Percentiles rank a stretch among this genome's conserved stretches.
phyloP scores from a whole-genome alignment of 106 monocot species.

The Gastrodia elata region DNA sequence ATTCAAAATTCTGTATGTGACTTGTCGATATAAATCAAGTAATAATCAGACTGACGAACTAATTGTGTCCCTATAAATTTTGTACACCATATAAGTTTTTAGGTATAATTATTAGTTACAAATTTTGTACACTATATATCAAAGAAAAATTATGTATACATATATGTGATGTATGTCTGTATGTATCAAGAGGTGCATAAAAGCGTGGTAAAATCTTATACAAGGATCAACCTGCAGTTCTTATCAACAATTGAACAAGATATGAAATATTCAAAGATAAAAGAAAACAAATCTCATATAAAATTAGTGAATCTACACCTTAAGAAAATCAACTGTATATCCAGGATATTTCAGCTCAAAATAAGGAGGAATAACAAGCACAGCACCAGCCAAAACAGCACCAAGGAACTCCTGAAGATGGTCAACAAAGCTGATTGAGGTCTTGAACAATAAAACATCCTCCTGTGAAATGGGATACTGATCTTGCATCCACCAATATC shows the following conservation, averaged over 20 bases:
- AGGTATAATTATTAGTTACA: no score
- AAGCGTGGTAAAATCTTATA: neutral
- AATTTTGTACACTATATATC: no score
- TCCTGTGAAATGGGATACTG: constrained; percentile 29
- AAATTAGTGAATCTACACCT: constrained; percentile 36
- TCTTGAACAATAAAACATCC: constrained; percentile 84
- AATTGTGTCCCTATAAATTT: no score
- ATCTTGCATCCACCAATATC: constrained; percentile 92
- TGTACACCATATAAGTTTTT: no score
- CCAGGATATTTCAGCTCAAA: constrained; percentile 51
- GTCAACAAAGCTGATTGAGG: constrained; percentile 77
- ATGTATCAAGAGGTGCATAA: neutral
- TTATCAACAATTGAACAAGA: neutral
- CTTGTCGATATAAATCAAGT: no score
- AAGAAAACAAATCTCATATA: constrained; percentile 1
- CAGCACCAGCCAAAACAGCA: constrained; percentile 50
- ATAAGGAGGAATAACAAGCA: constrained; percentile 62
- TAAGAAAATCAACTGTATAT: constrained; percentile 38
- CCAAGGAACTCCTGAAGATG: constrained; percentile 86
- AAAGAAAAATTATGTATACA: no score
- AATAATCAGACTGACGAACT: no score
- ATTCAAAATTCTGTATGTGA: no score
- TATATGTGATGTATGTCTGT: no score
- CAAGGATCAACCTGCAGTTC: neutral
- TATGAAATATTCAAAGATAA: neutral